Evolutionary conservation across 768 basidiomycete genomes (phyloP).

Genomic region (Kondoa malvinella): DNA sequence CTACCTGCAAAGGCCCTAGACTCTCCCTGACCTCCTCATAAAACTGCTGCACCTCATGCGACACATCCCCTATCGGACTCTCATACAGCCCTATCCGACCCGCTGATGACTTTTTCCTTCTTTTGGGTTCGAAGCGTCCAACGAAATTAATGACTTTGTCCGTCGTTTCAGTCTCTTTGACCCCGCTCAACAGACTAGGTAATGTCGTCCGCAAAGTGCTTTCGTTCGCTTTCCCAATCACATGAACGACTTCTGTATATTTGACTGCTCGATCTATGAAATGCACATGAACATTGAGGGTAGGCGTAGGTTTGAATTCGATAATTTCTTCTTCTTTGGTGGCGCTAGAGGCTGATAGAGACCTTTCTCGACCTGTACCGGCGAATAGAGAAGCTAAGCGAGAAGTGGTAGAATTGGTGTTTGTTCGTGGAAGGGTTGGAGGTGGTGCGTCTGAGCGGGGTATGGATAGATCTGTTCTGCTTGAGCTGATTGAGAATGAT

Average conservation of each 20-base stretch:
- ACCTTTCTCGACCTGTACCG: background rate
- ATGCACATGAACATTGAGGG: conserved; percentile 14
- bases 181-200: background rate
- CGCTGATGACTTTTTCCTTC: background rate
- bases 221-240: background rate
- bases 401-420: background rate
- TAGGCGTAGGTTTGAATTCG: background rate
- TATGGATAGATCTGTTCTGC: background rate
- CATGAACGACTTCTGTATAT: conserved; percentile 8
- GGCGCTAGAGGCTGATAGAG: conserved; percentile 7
- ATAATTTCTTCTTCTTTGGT: background rate
- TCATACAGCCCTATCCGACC: background rate
- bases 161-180: conserved; percentile 1
- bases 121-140: conserved; percentile 44
- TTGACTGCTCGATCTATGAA: conserved; percentile 6
- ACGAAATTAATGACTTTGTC: conserved; percentile 12
- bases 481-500: background rate
- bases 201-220: background rate
- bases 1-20: conserved; percentile 38
- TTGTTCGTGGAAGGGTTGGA: background rate
- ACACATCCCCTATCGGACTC: conserved; percentile 16
- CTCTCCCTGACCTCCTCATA: conserved; percentile 20
- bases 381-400: background rate
- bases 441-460: background rate
- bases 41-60: conserved; percentile 26